Percentiles rank a stretch among this genome's conserved stretches.
These are phyloP conservation scores for Moniliophthora roreri DNA, from an alignment of 1,284 basidiomycete genomes.

Conservation along the genomic window DNA sequence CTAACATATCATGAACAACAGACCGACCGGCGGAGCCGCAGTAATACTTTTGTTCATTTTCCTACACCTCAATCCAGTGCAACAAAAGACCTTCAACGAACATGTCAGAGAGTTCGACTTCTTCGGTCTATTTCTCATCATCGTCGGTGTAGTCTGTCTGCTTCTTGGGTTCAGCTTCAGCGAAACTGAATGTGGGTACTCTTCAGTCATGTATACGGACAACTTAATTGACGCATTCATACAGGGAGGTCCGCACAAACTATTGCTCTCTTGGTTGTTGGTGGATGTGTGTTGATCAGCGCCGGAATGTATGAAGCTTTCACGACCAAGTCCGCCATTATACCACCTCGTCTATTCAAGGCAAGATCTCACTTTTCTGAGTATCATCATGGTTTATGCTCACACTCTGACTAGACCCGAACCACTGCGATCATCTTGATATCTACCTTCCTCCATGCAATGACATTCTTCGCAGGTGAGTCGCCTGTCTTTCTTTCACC, in stretches of 20 bases:
- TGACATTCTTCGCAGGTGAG: constrained; percentile 62
- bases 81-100: constrained; percentile 54
- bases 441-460: constrained; percentile 63
- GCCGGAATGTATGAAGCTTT: constrained; percentile 66
- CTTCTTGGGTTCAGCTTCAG: constrained; percentile 84
- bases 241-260: constrained; percentile 49
- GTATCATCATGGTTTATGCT: not conserved
- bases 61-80: constrained; percentile 80
- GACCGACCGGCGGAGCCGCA: constrained; percentile 78
- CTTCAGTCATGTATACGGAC: not conserved
- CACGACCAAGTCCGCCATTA: constrained; percentile 76
- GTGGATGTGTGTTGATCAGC: constrained; percentile 54
- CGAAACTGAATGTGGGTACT: constrained; percentile 58
- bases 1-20: constrained; percentile 27
- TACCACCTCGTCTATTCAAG: constrained; percentile 80
- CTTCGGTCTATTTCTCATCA: constrained; percentile 68
- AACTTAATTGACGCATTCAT: not conserved
- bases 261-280: constrained; percentile 74
- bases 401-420: constrained; percentile 48
- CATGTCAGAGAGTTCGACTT: constrained; percentile 77
- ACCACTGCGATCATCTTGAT: constrained; percentile 71
- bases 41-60: constrained; percentile 73
- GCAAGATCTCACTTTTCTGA: constrained; percentile 29
- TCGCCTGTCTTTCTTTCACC: not conserved
- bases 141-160: constrained; percentile 72